Percentiles rank a stretch among this genome's conserved stretches.
Evolutionary conservation across 257 asterid species (phyloP).

Genomic region (Gentiana straminea): DNA sequence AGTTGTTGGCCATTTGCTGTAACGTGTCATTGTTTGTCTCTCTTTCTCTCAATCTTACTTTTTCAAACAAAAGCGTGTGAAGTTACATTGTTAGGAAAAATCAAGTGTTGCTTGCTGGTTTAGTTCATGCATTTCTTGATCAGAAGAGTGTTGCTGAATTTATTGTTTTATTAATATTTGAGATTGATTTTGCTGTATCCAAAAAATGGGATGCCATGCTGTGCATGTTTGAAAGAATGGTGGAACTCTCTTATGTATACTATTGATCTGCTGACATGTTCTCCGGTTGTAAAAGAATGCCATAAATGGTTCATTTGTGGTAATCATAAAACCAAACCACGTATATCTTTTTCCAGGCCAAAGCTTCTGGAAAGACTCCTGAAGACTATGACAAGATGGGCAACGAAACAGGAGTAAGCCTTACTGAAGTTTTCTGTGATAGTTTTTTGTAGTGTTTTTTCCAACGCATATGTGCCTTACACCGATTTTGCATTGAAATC

Average conservation of each 20-base stretch:
- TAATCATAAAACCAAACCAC: neutral
- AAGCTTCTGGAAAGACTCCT: conserved; percentile 78
- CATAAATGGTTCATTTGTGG: neutral
- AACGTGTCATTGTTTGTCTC: too few relatives aligned
- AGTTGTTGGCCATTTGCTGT: neutral
- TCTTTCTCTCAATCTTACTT: too few relatives aligned
- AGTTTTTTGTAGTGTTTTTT: neutral
- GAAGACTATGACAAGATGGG: conserved; percentile 58
- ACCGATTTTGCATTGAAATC: conserved; percentile 13
- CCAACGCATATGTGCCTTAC: conserved; percentile 14
- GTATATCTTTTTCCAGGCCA: conserved; percentile 45
- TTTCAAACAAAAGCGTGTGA: too few relatives aligned
- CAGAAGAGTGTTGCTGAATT: too few relatives aligned
- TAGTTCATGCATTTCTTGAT: too few relatives aligned
- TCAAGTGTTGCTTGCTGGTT: too few relatives aligned
- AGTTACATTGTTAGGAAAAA: too few relatives aligned
- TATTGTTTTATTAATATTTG: too few relatives aligned
- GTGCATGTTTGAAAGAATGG: too few relatives aligned
- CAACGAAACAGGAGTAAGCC: conserved; percentile 66
- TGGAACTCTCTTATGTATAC: neutral
- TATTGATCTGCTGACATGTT: too few relatives aligned
- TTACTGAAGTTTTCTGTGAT: conserved; percentile 9
- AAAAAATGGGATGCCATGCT: too few relatives aligned
- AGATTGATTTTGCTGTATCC: too few relatives aligned
- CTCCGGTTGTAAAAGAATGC: neutral